These are phyloP conservation scores for Dalbergia cultrata DNA, from an alignment of 306 rosid species.

Conservation along the genomic window DNA sequence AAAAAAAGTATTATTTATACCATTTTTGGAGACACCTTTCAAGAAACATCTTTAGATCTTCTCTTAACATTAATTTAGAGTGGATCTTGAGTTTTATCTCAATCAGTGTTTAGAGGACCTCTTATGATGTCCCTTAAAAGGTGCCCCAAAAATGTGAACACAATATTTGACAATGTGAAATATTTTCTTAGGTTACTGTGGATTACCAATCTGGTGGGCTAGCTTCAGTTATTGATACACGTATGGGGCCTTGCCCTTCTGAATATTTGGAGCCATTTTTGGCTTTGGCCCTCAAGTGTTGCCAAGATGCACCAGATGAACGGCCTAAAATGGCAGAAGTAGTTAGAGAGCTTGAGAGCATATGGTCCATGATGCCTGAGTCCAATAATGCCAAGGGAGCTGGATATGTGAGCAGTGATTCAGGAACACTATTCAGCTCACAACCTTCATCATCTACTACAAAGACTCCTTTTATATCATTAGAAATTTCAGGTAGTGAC, in stretches of 20 bases:
- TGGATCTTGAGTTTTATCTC: too few species aligned
- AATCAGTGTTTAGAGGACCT: too few species aligned
- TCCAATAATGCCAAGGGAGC: slow-evolving; percentile 50
- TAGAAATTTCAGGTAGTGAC: slow-evolving; percentile 74
- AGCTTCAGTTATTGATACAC: slow-evolving; percentile 64
- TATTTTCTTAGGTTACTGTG: slow-evolving; percentile 58
- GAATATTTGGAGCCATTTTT: slow-evolving; percentile 67
- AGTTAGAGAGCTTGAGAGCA: slow-evolving; percentile 77
- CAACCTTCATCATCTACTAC: slow-evolving; percentile 68
- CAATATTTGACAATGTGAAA: background rate
- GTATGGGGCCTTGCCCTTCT: slow-evolving; percentile 75
- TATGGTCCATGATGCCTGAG: slow-evolving; percentile 71
- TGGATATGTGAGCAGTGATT: slow-evolving; percentile 43
- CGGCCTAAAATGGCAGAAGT: slow-evolving; percentile 88
- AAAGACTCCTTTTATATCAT: slow-evolving; percentile 55
- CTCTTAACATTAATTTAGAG: too few species aligned
- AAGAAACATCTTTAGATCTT: too few species aligned
- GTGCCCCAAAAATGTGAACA: background rate
- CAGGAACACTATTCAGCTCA: slow-evolving; percentile 53
- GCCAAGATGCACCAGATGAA: slow-evolving; percentile 76
- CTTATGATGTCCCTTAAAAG: too few species aligned
- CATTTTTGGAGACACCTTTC: too few species aligned
- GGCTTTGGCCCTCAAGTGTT: slow-evolving; percentile 74
- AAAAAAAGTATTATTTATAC: too few species aligned
- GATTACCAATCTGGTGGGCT: slow-evolving; percentile 69